phyloP scores from a whole-genome alignment of 2,329 filamentous ascomycete genomes.

The Blastomyces parvus region DNA sequence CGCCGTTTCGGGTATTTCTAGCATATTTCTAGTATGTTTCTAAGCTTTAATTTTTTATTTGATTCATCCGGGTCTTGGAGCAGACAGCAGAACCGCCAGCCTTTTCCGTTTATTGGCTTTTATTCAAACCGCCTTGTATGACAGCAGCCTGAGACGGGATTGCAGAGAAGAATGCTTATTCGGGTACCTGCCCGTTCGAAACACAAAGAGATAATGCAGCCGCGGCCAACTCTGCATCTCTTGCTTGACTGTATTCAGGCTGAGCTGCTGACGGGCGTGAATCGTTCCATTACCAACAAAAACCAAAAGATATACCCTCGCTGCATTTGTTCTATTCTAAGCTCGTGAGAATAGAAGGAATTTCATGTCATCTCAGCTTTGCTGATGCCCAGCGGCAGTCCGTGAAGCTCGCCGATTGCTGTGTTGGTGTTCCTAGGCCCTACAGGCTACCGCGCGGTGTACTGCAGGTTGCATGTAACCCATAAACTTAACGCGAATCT shows the following conservation, averaged over 20 bases:
- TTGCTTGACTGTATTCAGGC: not conserved
- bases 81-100: not conserved
- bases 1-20: not conserved
- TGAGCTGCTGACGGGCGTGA: not conserved
- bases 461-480: not conserved
- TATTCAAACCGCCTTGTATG: not conserved
- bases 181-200: not conserved
- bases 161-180: not conserved
- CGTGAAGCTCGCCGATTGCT: not conserved
- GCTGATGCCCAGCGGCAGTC: not conserved
- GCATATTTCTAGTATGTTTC: not conserved
- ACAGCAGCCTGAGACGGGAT: not conserved
- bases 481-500: not conserved
- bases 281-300: not conserved
- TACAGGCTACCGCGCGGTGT: not conserved
- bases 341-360: not conserved
- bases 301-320: not conserved
- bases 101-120: not conserved
- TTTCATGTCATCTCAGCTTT: not conserved
- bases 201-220: not conserved
- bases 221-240: not conserved
- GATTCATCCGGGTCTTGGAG: not conserved
- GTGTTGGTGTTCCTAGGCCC: too few relatives aligned
- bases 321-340: not conserved
- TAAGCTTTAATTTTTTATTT: not conserved